Evolutionary conservation across 257 asterid genomes (phyloP).

Genomic region (Ocimum tenuiflorum): DNA sequence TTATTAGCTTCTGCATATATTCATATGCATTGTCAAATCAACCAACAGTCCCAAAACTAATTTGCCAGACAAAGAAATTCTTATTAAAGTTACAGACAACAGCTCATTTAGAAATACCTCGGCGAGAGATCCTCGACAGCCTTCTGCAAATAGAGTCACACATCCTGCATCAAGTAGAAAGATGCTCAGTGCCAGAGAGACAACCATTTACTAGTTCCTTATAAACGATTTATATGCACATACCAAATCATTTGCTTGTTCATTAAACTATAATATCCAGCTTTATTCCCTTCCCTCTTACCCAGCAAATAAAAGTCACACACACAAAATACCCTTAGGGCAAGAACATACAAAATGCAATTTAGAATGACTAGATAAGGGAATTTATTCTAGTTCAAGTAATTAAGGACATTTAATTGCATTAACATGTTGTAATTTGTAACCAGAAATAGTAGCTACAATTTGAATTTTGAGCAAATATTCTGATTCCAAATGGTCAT

Average conservation of each 20-base stretch:
- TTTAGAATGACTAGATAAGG: neutral
- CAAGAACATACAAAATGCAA: neutral
- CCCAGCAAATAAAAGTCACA: neutral
- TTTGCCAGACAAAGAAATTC: conserved; percentile 1
- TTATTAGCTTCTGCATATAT: conserved; percentile 53
- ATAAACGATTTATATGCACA: neutral
- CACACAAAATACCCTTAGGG: neutral
- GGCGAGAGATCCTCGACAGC: conserved; percentile 96
- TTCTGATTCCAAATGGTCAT: neutral
- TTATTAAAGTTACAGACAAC: conserved; percentile 3
- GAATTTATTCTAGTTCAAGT: neutral
- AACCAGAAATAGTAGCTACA: neutral
- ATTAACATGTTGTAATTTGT: neutral
- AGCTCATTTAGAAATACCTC: conserved; percentile 48
- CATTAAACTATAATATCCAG: neutral
- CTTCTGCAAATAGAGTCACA: conserved; percentile 82
- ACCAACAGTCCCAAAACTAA: neutral
- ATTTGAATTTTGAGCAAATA: neutral
- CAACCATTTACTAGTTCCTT: conserved; percentile 2
- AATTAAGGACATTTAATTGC: neutral
- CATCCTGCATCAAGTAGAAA: conserved; percentile 49
- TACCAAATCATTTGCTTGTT: neutral
- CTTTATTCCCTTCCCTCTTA: neutral
- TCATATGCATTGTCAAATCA: conserved; percentile 11
- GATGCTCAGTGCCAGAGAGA: conserved; percentile 8